Base-by-base conservation (phyloP, 2,329 filamentous ascomycete species). In the Pseudocercospora cruenta region DNA sequence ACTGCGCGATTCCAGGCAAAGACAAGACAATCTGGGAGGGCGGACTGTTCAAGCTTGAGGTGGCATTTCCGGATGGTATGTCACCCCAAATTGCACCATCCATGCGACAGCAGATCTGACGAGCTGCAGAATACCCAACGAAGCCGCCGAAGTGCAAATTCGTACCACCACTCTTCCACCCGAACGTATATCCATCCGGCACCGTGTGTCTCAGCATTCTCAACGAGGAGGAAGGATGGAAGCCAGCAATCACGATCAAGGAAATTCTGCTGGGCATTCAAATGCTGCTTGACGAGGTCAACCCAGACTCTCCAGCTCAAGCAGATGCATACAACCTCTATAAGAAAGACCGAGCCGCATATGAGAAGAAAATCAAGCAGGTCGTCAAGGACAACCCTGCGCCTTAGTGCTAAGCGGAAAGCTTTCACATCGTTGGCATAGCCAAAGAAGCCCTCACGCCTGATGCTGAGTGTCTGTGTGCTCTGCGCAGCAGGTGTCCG, bases 61-160 rank as follows among this genome's bases (percentile, higher is more conserved):
- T 99, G 74, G 88, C 87, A 10, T 99, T 99, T 74, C 95, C 96
- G 0, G 95, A 99, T 75, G 94, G 93, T 95, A 63, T 55, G 55
- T 58, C 21, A 2, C 16, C 12, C 55, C 6, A 8, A 16, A 43
- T 22, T 19, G 33, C 10, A 24, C 8, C 4, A 16, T 6, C 26
- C 28, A 22, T 59, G 19, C 33, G 58, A 8, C 19, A 26, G 26
- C 49, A 47, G n/a, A 53, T 33, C 66, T 71, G 66, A 71, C 64
- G 4, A 2, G 10, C 45, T 54, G 33, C 75, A 97, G 95, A 99
- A 76, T 99, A 99, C 79, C 95, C 95, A 16, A 99, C 96, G 60
- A 99, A 99, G 81, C 95, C 95, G 33, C 95, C 95, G 1, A 99
- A 99, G 82, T 99, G 95, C 89, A 97, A 97, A 86, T 99, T 99